Conservation (phyloP, 164 flowering plant genomes). For the Paratinospora sagittata region DNA sequence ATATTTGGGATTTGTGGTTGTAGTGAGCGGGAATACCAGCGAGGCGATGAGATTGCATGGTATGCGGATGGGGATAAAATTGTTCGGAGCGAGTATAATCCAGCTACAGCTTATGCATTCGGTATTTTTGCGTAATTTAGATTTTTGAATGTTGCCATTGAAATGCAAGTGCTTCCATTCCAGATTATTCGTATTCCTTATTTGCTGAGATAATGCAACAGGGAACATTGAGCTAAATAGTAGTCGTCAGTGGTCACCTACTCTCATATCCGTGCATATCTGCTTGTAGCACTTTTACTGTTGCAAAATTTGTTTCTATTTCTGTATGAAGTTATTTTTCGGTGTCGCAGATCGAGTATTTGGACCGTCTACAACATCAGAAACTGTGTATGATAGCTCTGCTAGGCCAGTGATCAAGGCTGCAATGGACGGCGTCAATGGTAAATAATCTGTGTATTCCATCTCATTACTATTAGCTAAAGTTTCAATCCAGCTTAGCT, state of each 20-base stretch:
- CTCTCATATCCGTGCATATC: background rate
- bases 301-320: background rate
- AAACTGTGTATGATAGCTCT: slow-evolving; percentile 83
- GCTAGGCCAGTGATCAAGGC: slow-evolving; percentile 91
- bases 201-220: no score
- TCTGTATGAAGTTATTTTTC: background rate
- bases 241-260: background rate
- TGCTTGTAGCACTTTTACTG: background rate
- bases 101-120: slow-evolving; percentile 83
- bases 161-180: background rate
- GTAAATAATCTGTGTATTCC: slow-evolving; percentile 26
- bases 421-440: slow-evolving; percentile 98
- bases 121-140: slow-evolving; percentile 40
- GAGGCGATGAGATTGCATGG: slow-evolving; percentile 95
- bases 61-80: slow-evolving; percentile 88
- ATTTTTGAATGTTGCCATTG: background rate
- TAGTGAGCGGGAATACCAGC: slow-evolving; percentile 86
- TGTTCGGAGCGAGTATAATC: slow-evolving; percentile 83
- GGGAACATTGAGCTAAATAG: no score
- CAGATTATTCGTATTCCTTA: background rate
- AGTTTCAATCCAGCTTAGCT: background rate
- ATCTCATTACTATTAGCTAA: background rate
- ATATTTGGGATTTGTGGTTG: slow-evolving; percentile 21
- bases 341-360: slow-evolving; percentile 70
- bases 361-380: slow-evolving; percentile 62